These are phyloP conservation scores for Aspergillus texensis DNA, from an alignment of 2,329 filamentous ascomycete species.

Conservation along the genomic window DNA sequence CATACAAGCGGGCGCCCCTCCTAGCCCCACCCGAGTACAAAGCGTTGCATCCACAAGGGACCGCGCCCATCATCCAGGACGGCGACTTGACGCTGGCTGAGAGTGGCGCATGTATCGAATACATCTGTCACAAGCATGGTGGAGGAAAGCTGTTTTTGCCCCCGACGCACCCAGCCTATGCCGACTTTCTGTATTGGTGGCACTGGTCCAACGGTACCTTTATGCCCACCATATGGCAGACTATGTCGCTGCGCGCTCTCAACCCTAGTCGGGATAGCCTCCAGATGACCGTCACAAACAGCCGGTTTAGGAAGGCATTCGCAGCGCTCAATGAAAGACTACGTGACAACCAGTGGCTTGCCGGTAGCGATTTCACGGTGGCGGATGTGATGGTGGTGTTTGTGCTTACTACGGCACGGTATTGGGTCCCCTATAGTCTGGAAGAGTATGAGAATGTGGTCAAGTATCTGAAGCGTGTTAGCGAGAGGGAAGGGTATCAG, in stretches of 20 bases:
- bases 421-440: constrained; percentile 52
- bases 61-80: constrained; percentile 64
- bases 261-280: constrained; percentile 30
- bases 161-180: constrained; percentile 54
- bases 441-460: constrained; percentile 48
- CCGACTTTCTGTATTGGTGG: constrained; percentile 67
- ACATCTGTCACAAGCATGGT: constrained; percentile 60
- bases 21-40: constrained; percentile 45
- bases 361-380: constrained; percentile 63
- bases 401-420: constrained; percentile 62
- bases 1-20: constrained; percentile 52
- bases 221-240: constrained; percentile 41
- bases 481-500: constrained; percentile 50
- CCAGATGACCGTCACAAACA: constrained; percentile 31
- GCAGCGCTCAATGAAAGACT: constrained; percentile 55
- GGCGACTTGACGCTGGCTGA: constrained; percentile 60
- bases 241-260: constrained; percentile 37
- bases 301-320: constrained; percentile 45
- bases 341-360: constrained; percentile 55
- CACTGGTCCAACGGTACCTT: constrained; percentile 58
- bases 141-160: constrained; percentile 52
- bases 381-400: constrained; percentile 69
- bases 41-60: constrained; percentile 53
- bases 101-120: constrained; percentile 62
- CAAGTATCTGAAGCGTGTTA: constrained; percentile 50